Evolutionary conservation across 306 rosid species (phyloP).

Genomic region (Adenanthera pavonina): DNA sequence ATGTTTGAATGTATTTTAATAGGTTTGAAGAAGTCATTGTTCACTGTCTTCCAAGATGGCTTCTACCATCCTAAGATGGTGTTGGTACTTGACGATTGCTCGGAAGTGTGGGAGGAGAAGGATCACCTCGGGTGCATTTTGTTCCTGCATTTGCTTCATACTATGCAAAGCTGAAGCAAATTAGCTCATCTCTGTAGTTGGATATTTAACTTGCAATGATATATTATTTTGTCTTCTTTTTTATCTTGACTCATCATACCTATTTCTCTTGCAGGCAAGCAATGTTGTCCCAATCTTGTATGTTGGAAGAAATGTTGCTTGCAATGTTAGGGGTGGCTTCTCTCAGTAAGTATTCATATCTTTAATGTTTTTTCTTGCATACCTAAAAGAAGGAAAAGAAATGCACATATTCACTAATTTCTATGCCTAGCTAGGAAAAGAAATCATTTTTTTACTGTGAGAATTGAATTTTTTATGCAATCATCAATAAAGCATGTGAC

Average conservation of each 20-base stretch:
- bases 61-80: constrained; percentile 93
- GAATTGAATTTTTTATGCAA: constrained; percentile 24
- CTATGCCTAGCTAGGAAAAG: not conserved
- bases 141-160: too few relatives aligned
- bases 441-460: not conserved
- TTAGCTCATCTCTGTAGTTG: constrained; percentile 34
- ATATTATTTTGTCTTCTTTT: constrained; percentile 13
- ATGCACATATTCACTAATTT: not conserved
- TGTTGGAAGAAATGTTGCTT: constrained; percentile 94
- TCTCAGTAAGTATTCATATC: too few relatives aligned
- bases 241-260: constrained; percentile 37
- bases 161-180: constrained; percentile 21
- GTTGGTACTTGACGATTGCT: constrained; percentile 93
- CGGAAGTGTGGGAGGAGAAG: constrained; percentile 97
- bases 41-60: constrained; percentile 88
- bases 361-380: not conserved
- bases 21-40: constrained; percentile 91
- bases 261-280: constrained; percentile 66
- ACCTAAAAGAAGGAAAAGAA: constrained; percentile 4
- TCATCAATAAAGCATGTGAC: too few relatives aligned
- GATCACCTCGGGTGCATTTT: constrained; percentile 52
- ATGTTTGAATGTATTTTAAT: constrained; percentile 29
- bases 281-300: constrained; percentile 86
- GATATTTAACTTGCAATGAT: constrained; percentile 22
- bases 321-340: constrained; percentile 91